These are phyloP conservation scores for Monosporascus sp. DNA, from an alignment of 2,329 filamentous ascomycete species.

Conservation along the genomic window DNA sequence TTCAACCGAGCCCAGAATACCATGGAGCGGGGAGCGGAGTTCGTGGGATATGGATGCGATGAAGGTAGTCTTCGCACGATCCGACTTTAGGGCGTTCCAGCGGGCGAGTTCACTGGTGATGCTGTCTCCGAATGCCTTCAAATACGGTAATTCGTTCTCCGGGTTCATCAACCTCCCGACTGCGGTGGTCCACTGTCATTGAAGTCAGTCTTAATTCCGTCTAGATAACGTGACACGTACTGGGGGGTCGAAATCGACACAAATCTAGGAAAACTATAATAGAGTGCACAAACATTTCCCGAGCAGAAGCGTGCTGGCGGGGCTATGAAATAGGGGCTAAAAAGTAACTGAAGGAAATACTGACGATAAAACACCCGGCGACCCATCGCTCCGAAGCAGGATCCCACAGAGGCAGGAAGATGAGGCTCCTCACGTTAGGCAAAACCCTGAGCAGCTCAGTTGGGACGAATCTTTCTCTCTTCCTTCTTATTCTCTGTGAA, in stretches of 20 bases:
- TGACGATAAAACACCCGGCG: constrained; percentile 27
- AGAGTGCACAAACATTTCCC: too few species aligned
- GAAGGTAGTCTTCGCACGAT: constrained; percentile 51
- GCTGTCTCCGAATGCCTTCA: constrained; percentile 39
- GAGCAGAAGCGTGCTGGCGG: too few species aligned
- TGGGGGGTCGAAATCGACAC: too few species aligned
- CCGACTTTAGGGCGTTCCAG: constrained; percentile 46
- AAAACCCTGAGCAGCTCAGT: constrained; percentile 28
- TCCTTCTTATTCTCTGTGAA: constrained; percentile 2
- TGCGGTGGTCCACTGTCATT: constrained; percentile 22
- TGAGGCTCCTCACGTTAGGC: constrained; percentile 26
- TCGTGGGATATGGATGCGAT: constrained; percentile 57
- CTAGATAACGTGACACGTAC: too few species aligned
- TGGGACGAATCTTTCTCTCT: constrained; percentile 13
- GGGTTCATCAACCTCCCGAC: constrained; percentile 30
- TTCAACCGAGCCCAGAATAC: constrained; percentile 48
- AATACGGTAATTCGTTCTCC: constrained; percentile 27
- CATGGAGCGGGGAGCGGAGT: constrained; percentile 49
- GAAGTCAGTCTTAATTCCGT: too few species aligned
- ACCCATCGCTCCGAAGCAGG: constrained; percentile 28
- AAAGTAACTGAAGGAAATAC: too few species aligned
- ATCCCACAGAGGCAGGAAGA: constrained; percentile 32
- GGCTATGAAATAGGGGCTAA: too few species aligned
- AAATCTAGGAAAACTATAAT: too few species aligned
- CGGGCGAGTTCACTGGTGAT: constrained; percentile 51